These are phyloP conservation scores for Vitis rotundifolia DNA, from an alignment of 164 flowering plant species.

Conservation along the genomic window DNA sequence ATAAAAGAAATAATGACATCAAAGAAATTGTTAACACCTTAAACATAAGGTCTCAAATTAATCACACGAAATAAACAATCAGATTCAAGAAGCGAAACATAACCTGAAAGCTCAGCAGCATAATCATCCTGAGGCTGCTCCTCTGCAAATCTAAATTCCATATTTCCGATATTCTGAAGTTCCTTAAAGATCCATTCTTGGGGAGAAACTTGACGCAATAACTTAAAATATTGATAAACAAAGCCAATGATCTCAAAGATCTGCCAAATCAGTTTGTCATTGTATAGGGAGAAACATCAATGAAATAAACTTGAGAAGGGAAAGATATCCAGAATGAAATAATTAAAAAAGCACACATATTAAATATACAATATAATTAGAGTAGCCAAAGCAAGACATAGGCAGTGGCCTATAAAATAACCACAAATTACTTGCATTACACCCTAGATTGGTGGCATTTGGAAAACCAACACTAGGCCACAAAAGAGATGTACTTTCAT, in stretches of 20 bases:
- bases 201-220: slow-evolving; percentile 65
- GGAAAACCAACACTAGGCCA: too few relatives aligned
- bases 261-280: slow-evolving; percentile 35
- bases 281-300: neutral
- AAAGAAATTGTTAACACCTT: neutral
- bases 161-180: slow-evolving; percentile 88
- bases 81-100: neutral
- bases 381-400: too few relatives aligned
- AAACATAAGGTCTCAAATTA: neutral
- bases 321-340: too few relatives aligned
- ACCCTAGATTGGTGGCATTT: too few relatives aligned
- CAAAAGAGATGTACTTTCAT: too few relatives aligned
- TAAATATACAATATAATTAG: too few relatives aligned
- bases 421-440: too few relatives aligned
- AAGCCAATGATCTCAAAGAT: slow-evolving; percentile 74
- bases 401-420: too few relatives aligned
- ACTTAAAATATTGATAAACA: slow-evolving; percentile 87
- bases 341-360: too few relatives aligned
- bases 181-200: slow-evolving; percentile 92
- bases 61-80: neutral
- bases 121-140: slow-evolving; percentile 98
- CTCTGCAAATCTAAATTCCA: slow-evolving; percentile 92
- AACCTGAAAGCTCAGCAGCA: slow-evolving; percentile 97
- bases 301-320: neutral
- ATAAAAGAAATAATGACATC: neutral